Conservation (phyloP, 495 filamentous ascomycete genomes). For the Penicillium herquei region DNA sequence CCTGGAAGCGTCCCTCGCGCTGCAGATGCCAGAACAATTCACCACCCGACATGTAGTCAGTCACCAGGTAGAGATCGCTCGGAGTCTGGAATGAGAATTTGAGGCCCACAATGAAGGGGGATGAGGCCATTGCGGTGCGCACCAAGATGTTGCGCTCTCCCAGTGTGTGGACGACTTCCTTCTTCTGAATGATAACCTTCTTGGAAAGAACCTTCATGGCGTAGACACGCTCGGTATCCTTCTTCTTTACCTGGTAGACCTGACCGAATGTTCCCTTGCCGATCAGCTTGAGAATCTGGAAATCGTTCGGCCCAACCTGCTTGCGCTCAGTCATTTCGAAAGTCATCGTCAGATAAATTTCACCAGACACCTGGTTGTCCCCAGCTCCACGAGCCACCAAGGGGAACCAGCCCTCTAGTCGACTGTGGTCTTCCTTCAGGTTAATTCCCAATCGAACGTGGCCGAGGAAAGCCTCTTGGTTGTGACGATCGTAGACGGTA, state of each 20-base stretch:
- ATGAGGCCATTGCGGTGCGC: slow-evolving; percentile 90
- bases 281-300: slow-evolving; percentile 92
- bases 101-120: slow-evolving; percentile 94
- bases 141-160: slow-evolving; percentile 97
- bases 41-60: slow-evolving; percentile 99
- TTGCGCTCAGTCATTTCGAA: slow-evolving; percentile 90
- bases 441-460: slow-evolving; percentile 77
- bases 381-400: slow-evolving; percentile 65
- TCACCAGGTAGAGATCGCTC: slow-evolving; percentile 94
- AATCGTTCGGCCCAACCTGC: slow-evolving; percentile 95
- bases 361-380: slow-evolving; percentile 76
- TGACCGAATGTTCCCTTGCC: slow-evolving; percentile 99
- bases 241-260: slow-evolving; percentile 98
- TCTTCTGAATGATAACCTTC: slow-evolving; percentile 99
- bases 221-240: slow-evolving; percentile 92
- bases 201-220: slow-evolving; percentile 99
- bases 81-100: slow-evolving; percentile 99
- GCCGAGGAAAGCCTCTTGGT: slow-evolving; percentile 86
- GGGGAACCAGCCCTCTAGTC: slow-evolving; percentile 81
- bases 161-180: slow-evolving; percentile 95
- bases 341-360: slow-evolving; percentile 80
- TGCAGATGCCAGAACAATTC: slow-evolving; percentile 99
- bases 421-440: slow-evolving; percentile 63
- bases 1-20: slow-evolving; percentile 93
- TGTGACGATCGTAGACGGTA: slow-evolving; percentile 85